Percentiles rank a stretch among this genome's conserved stretches.
Conservation (phyloP, 2,329 filamentous ascomycete genomes). For the Eutypa lata region DNA sequence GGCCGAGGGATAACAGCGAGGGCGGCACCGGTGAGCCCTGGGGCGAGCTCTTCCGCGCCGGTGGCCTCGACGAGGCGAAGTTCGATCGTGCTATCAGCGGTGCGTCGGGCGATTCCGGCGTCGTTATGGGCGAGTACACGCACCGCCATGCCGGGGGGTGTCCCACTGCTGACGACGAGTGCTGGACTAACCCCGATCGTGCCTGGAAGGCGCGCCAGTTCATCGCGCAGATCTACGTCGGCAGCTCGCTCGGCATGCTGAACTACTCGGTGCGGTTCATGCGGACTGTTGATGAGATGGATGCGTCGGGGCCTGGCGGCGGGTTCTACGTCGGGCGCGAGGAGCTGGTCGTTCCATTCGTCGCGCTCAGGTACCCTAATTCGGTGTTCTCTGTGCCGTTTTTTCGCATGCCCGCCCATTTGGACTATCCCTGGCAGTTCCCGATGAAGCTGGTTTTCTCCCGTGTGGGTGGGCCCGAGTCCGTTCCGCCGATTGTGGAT, state of each 20-base stretch:
- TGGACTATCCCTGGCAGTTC: constrained; percentile 16
- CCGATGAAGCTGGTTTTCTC: constrained; percentile 14
- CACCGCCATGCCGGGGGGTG: constrained; percentile 6
- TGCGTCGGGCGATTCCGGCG: constrained; percentile 11
- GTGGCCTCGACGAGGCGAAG: constrained; percentile 10
- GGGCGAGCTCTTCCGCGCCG: constrained; percentile 10
- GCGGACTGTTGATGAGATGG: constrained; percentile 19
- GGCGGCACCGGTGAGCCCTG: constrained; percentile 11
- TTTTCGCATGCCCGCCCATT: constrained; percentile 8
- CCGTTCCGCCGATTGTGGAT: constrained; percentile 14
- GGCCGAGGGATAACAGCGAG: constrained; percentile 10
- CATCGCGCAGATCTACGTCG: constrained; percentile 14
- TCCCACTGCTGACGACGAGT: constrained; percentile 8
- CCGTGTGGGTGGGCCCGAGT: constrained; percentile 8
- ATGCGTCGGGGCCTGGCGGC: neutral
- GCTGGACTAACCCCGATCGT: constrained; percentile 8
- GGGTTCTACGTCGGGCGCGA: constrained; percentile 14
- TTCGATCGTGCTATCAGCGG: constrained; percentile 9
- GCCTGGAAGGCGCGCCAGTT: constrained; percentile 14
- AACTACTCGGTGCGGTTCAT: constrained; percentile 16
- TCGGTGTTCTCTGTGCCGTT: constrained; percentile 15
- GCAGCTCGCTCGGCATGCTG: constrained; percentile 16
- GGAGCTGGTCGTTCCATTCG: constrained; percentile 14
- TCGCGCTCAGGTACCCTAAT: constrained; percentile 15
- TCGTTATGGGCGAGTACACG: constrained; percentile 17